Evolutionary conservation across 2,329 filamentous ascomycete species (phyloP).

Genomic region (Curvularia spicifera): DNA sequence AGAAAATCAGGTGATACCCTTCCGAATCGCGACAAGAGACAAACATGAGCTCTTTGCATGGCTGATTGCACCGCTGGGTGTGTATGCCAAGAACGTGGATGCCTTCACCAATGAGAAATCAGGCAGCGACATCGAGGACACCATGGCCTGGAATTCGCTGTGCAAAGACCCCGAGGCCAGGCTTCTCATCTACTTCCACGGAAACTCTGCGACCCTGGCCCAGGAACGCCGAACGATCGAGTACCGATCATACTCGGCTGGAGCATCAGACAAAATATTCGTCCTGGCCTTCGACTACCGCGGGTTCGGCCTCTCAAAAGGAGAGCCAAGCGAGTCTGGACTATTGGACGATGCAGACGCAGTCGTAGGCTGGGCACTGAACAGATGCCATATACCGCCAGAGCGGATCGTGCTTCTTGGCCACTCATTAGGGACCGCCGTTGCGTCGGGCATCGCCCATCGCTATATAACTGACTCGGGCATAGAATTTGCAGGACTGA

Average conservation of each 20-base stretch:
- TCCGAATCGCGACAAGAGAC: conserved; percentile 75
- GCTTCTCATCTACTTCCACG: conserved; percentile 62
- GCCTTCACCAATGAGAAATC: conserved; percentile 62
- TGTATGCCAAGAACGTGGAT: conserved; percentile 74
- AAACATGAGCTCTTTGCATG: conserved; percentile 83
- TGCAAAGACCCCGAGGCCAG: conserved; percentile 59
- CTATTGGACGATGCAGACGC: conserved; percentile 79
- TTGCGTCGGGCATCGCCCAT: conserved; percentile 76
- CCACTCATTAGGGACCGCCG: conserved; percentile 88
- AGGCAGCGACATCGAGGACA: conserved; percentile 52
- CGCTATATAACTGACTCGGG: conserved; percentile 62
- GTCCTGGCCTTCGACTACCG: conserved; percentile 91
- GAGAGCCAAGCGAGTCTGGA: conserved; percentile 77
- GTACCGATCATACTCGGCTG: conserved; percentile 77
- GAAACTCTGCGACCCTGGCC: conserved; percentile 77
- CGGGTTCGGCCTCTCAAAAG: conserved; percentile 83
- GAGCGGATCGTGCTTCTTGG: conserved; percentile 80
- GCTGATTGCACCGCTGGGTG: conserved; percentile 81
- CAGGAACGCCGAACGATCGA: conserved; percentile 77
- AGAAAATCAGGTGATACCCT: conserved; percentile 88
- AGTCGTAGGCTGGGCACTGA: conserved; percentile 75
- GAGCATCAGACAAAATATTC: conserved; percentile 60
- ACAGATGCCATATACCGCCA: conserved; percentile 69
- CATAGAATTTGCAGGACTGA: conserved; percentile 78
- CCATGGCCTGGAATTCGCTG: conserved; percentile 59